Conservation (phyloP, 345 rosid species). For the Melaleuca alternifolia region DNA sequence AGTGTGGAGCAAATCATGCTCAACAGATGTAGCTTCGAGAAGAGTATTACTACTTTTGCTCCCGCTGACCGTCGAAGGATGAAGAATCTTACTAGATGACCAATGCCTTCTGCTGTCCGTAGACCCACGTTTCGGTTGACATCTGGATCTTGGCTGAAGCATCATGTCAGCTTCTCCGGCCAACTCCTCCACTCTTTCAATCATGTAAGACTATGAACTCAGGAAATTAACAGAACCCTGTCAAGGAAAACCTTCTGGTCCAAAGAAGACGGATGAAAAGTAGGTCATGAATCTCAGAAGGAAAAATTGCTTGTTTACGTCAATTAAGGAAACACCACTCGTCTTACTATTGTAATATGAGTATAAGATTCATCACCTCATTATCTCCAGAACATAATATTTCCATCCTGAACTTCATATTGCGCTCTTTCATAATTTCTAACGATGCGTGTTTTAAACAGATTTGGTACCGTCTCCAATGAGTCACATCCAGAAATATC, state of each 20-base stretch:
- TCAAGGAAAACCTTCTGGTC: background rate
- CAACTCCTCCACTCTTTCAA: background rate
- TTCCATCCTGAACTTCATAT: too few relatives aligned
- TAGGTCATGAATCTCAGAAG: background rate
- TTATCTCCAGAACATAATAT: background rate
- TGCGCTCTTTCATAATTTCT: too few relatives aligned
- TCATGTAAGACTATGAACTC: background rate
- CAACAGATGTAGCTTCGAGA: background rate
- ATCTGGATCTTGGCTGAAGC: background rate
- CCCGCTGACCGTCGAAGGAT: background rate
- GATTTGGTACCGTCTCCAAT: too few relatives aligned
- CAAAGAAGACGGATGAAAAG: background rate
- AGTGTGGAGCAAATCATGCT: too few relatives aligned
- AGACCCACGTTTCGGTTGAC: background rate
- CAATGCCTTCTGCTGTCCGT: background rate
- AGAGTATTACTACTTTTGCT: background rate
- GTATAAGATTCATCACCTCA: background rate
- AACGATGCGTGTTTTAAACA: too few relatives aligned
- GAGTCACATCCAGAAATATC: too few relatives aligned
- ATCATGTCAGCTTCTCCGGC: background rate
- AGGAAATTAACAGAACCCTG: background rate
- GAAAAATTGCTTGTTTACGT: background rate
- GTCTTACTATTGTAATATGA: background rate
- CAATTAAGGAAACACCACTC: background rate
- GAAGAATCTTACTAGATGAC: background rate